Evolutionary conservation across 2,329 filamentous ascomycete species (phyloP).

Genomic region (Paraphoma chrysanthemicola): DNA sequence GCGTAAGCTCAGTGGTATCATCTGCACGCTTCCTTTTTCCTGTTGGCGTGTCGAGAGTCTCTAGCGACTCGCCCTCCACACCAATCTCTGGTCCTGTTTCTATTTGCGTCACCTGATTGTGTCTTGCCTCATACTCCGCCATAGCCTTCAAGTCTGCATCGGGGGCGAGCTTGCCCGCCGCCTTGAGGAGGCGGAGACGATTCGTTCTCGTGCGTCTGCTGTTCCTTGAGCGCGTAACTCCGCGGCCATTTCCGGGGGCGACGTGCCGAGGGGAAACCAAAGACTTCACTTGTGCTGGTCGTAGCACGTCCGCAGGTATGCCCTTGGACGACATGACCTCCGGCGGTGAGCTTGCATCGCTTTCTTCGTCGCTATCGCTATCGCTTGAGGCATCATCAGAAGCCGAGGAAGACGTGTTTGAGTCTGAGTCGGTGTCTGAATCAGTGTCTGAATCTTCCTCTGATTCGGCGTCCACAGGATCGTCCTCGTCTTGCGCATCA

Average conservation of each 20-base stretch:
- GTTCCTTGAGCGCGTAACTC: slow-evolving; percentile 63
- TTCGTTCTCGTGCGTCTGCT: slow-evolving; percentile 58
- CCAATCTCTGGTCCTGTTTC: not conserved
- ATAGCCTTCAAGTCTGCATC: slow-evolving; percentile 61
- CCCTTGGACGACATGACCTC: slow-evolving; percentile 32
- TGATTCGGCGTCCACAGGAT: slow-evolving; percentile 11
- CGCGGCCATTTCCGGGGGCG: slow-evolving; percentile 59
- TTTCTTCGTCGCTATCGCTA: slow-evolving; percentile 48
- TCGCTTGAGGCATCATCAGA: slow-evolving; percentile 35
- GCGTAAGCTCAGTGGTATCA: slow-evolving; percentile 24
- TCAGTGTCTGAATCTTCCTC: slow-evolving; percentile 18
- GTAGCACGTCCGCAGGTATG: slow-evolving; percentile 15
- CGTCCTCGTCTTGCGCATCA: slow-evolving; percentile 18
- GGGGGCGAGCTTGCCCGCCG: slow-evolving; percentile 58
- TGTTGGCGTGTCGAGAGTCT: slow-evolving; percentile 10
- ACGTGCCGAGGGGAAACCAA: slow-evolving; percentile 7
- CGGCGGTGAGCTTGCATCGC: slow-evolving; percentile 42
- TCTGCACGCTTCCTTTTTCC: slow-evolving; percentile 34
- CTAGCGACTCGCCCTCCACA: not conserved
- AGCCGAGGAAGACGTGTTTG: slow-evolving; percentile 11
- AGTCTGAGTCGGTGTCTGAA: too few relatives aligned
- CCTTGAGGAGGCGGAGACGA: slow-evolving; percentile 60
- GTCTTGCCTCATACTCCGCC: slow-evolving; percentile 53
- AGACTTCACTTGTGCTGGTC: not conserved
- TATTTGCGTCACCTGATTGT: not conserved